phyloP scores from a whole-genome alignment of 2,329 filamentous ascomycete genomes.

The Xylaria sp. region DNA sequence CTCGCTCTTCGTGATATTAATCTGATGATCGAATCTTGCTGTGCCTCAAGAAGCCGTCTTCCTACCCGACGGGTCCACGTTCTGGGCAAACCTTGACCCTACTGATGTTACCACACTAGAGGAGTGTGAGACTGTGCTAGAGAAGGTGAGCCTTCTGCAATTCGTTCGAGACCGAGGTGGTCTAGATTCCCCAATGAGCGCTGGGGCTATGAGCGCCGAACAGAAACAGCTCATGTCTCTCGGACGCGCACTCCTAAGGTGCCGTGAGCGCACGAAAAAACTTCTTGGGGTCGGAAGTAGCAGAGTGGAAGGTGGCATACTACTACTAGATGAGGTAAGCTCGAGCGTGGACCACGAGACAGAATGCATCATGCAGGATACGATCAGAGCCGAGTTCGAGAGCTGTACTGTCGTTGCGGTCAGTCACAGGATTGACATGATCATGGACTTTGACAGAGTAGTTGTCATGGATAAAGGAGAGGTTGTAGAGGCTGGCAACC shows the following conservation, averaged over 20 bases:
- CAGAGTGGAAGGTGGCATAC: constrained; percentile 34
- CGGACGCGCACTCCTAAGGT: constrained; percentile 36
- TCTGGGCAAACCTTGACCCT: constrained; percentile 44
- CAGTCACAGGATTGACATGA: constrained; percentile 45
- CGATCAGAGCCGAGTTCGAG: constrained; percentile 35
- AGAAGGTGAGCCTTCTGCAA: constrained; percentile 32
- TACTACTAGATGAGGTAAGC: constrained; percentile 44
- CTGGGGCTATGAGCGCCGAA: constrained; percentile 55
- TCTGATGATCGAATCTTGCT: constrained; percentile 41
- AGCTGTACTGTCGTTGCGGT: constrained; percentile 54
- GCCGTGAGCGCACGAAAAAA: constrained; percentile 33
- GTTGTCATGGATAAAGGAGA: constrained; percentile 54
- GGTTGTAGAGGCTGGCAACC: constrained; percentile 48
- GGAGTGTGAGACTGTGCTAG: constrained; percentile 34
- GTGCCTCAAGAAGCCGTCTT: constrained; percentile 53
- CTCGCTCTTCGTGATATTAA: constrained; percentile 35
- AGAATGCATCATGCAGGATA: constrained; percentile 35
- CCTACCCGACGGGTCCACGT: constrained; percentile 45
- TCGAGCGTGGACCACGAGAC: constrained; percentile 41
- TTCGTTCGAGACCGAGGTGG: constrained; percentile 37
- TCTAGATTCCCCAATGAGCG: constrained; percentile 44
- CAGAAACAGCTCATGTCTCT: constrained; percentile 47
- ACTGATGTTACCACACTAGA: constrained; percentile 27
- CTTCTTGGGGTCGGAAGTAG: constrained; percentile 28
- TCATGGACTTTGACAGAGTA: constrained; percentile 55